Evolutionary conservation across 768 basidiomycete species (phyloP), one percentile per base, ranked within the genome.

Genomic region (Mycena chlorophos): DNA sequence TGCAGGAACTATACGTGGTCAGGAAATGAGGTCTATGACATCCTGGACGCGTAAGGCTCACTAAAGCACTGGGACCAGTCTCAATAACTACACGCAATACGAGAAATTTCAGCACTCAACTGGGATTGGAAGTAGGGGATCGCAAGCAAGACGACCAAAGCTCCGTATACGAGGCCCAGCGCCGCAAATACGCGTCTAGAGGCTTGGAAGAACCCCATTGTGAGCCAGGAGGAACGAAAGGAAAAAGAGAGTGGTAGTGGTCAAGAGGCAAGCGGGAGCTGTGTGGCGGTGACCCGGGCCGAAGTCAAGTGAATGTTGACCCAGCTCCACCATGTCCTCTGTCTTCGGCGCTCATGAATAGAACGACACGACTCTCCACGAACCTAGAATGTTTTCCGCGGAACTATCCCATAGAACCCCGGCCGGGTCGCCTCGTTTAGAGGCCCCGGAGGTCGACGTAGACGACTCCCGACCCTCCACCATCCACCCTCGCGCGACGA

Each of bases 61-160:
- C 59, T 37, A 60, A 13, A 4, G 40, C 45, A 45, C 59, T 60
- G 52, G 10, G 28, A n/a, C n/a, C n/a, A n/a, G n/a, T 5, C 47
- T 40, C 19, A 34, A 23, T 16, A 25, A 53, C 30, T 43, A 51
- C 30, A 29, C 48, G 26, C 17, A n/a, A 46, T 39, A 31, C 38
- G 22, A 30, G 45, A n/a, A 38, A 30, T 53, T 45, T 34, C 50
- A 54, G 30, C 39, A 74, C 88, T 71, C 62, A 8, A 87, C 88
- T 89, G 82, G 34, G 79, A 76, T 71, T 92, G 90, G 55, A 90
- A 73, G 57, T 74, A 81, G 16, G 90, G 89, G 5, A 85, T 72
- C 3, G 76, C 73, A 51, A 90, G 71, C 17, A 87, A 71, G 0
- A 75, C 66, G 6, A 94, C 71, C 2, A 82, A 55, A 19, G 68